Conservation (phyloP, 495 filamentous ascomycete genomes). For the Penicillium ucsense region DNA sequence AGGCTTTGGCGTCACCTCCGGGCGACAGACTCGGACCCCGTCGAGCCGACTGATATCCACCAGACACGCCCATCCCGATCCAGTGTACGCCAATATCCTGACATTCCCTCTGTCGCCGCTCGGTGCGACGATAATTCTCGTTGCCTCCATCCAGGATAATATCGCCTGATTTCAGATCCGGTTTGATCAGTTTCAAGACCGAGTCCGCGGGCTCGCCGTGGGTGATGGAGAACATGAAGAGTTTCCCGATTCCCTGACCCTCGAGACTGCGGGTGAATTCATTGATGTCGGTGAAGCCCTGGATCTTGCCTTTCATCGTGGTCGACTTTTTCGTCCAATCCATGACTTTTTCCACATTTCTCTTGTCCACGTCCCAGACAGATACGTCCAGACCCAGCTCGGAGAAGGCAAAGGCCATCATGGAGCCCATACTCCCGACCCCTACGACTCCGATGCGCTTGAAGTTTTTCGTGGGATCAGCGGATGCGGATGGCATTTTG, state of each 20-base stretch:
- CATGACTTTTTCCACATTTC: constrained; percentile 36
- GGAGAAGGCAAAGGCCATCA: constrained; percentile 56
- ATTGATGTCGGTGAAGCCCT: constrained; percentile 27
- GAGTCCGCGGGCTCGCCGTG: constrained; percentile 60
- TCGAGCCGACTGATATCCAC: constrained; percentile 60
- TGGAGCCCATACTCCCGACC: constrained; percentile 56
- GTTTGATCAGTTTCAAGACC: constrained; percentile 49
- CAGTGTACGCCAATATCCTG: constrained; percentile 47
- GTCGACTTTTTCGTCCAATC: constrained; percentile 12
- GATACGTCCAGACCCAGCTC: constrained; percentile 53
- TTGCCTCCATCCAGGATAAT: constrained; percentile 67
- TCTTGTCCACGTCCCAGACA: constrained; percentile 45
- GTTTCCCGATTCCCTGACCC: constrained; percentile 22
- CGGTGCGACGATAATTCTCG: constrained; percentile 60
- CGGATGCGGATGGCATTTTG: constrained; percentile 15
- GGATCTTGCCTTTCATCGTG: constrained; percentile 21
- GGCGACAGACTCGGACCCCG: constrained; percentile 56
- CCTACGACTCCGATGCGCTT: constrained; percentile 52
- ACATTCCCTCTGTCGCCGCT: constrained; percentile 51
- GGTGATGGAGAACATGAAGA: constrained; percentile 60
- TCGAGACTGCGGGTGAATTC: constrained; percentile 33
- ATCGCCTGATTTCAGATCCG: constrained; percentile 49
- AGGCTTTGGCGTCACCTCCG: constrained; percentile 47
- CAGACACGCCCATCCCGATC: constrained; percentile 60
- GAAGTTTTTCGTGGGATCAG: constrained; percentile 17